These are phyloP conservation scores for Trametes hirsuta DNA, from an alignment of 1,284 basidiomycete genomes.

Conservation along the genomic window DNA sequence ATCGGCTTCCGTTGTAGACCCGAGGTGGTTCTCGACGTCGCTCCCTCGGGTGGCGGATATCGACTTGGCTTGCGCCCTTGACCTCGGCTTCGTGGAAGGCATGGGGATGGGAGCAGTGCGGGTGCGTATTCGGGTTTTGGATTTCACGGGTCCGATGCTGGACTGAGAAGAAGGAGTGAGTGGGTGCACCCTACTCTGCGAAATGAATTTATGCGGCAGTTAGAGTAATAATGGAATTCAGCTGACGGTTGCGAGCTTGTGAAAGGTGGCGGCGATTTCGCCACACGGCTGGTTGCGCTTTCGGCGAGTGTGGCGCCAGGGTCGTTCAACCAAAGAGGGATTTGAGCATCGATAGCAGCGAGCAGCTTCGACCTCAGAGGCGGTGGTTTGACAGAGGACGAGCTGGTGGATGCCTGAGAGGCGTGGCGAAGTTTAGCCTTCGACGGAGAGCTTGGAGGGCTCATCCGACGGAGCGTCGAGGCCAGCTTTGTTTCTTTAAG, in stretches of 20 bases:
- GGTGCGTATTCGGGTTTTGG: neutral
- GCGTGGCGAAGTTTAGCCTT: neutral
- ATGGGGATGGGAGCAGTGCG: neutral
- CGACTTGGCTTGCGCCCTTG: neutral
- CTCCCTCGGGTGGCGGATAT: neutral
- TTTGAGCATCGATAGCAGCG: conserved; percentile 27
- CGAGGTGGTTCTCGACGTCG: conserved; percentile 13
- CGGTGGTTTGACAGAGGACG: neutral
- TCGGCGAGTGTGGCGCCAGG: neutral
- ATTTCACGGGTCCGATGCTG: neutral
- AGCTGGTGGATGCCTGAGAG: neutral
- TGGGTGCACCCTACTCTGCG: neutral
- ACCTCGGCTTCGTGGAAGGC: neutral
- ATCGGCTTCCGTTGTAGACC: neutral
- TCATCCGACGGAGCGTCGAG: conserved; percentile 17
- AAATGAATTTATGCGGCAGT: neutral
- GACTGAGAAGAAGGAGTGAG: conserved; percentile 2
- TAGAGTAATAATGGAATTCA: neutral
- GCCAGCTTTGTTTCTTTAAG: conserved; percentile 22
- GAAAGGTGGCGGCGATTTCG: neutral
- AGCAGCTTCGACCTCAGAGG: conserved; percentile 26
- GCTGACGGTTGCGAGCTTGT: conserved; percentile 3
- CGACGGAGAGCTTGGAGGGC: conserved; percentile 20
- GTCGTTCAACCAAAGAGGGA: conserved; percentile 17
- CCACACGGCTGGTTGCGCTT: neutral